Percentiles rank a stretch among this genome's conserved stretches.
These are phyloP conservation scores for Coemansia sp. DNA, from an alignment of 192 early-diverging fungal species.

Conservation along the genomic window DNA sequence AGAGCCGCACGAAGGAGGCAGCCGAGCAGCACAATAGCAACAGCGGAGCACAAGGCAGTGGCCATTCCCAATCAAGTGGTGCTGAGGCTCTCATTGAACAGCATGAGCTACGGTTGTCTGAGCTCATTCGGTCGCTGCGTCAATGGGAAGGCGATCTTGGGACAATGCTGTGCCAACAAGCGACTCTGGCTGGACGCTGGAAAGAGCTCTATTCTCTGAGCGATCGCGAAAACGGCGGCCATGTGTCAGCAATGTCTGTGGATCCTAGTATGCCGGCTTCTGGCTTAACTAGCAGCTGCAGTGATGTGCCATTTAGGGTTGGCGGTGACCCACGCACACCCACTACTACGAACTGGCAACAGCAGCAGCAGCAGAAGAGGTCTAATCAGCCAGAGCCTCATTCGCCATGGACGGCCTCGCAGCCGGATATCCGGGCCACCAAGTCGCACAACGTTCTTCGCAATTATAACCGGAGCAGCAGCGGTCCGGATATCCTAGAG, in stretches of 20 bases:
- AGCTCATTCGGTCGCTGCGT: conserved; percentile 32
- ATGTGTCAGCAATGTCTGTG: neutral
- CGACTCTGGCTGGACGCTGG: conserved; percentile 43
- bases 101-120: conserved; percentile 43
- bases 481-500: neutral
- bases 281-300: conserved; percentile 7
- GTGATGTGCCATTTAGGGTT: neutral
- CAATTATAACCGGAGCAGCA: neutral
- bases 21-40: conserved; percentile 3
- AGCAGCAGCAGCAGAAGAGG: conserved; percentile 7
- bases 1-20: conserved; percentile 20
- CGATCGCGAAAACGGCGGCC: neutral
- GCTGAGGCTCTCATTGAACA: conserved; percentile 46
- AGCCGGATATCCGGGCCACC: conserved; percentile 18
- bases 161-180: conserved; percentile 37
- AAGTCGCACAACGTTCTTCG: conserved; percentile 25
- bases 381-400: neutral
- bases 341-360: conserved; percentile 4
- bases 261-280: neutral
- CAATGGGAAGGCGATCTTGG: conserved; percentile 44
- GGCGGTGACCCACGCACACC: conserved; percentile 3
- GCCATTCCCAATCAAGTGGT: conserved; percentile 21
- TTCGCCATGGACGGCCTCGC: neutral
- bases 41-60: neutral
- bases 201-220: conserved; percentile 29